A percentile compares a stretch with the other conserved stretches of the same genome.
Conservation (phyloP, 1,284 basidiomycete species). For the Porodaedalea pini region DNA sequence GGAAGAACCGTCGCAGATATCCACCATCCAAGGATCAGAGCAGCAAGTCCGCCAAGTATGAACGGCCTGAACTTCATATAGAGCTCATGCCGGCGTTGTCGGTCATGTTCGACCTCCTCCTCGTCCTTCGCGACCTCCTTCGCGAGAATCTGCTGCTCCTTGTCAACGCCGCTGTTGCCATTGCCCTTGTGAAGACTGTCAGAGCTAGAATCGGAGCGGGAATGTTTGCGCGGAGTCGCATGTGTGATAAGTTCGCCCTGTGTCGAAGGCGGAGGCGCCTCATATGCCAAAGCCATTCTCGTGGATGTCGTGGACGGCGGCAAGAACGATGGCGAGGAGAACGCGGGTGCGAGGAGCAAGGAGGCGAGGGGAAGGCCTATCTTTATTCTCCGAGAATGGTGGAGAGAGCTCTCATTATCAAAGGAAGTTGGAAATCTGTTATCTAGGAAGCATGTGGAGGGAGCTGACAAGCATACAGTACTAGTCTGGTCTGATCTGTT, state of each 20-base stretch:
- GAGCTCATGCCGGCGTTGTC: constrained; percentile 20
- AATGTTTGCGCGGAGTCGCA: neutral
- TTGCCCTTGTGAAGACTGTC: constrained; percentile 14
- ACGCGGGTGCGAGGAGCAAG: neutral
- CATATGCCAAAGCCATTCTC: neutral
- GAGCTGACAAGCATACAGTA: too few species aligned
- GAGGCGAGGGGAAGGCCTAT: neutral
- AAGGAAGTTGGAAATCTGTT: neutral
- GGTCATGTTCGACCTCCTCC: constrained; percentile 28
- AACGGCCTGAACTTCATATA: constrained; percentile 35
- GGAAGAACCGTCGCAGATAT: constrained; percentile 64
- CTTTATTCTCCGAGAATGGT: neutral
- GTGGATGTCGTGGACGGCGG: neutral
- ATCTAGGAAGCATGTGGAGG: neutral
- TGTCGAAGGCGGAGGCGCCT: neutral
- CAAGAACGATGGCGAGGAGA: neutral
- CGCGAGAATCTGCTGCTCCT: constrained; percentile 25
- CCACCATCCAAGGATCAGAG: constrained; percentile 77
- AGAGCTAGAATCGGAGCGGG: constrained; percentile 1
- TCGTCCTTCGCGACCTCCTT: constrained; percentile 22
- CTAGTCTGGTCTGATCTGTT: neutral
- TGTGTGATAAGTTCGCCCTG: constrained; percentile 4
- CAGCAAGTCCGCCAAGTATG: constrained; percentile 49
- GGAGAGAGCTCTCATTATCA: neutral
- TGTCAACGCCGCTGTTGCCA: constrained; percentile 13